phyloP scores from a whole-genome alignment of 2,329 filamentous ascomycete genomes.

The Epichloe bromicola region DNA sequence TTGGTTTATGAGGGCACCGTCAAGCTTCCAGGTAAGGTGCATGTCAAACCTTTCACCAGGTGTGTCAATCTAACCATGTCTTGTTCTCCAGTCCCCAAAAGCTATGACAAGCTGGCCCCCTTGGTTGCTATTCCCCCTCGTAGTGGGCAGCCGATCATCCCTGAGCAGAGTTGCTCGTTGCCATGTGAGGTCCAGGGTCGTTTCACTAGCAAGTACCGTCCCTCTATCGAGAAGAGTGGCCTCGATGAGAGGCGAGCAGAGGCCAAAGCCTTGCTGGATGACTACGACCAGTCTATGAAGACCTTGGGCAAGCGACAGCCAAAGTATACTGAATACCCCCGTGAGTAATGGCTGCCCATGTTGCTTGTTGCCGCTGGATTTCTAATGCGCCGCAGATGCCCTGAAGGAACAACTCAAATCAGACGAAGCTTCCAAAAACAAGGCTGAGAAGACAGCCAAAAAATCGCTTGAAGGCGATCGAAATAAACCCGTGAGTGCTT shows the following conservation, averaged over 20 bases:
- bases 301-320: conserved; percentile 28
- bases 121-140: conserved; percentile 28
- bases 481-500: conserved; percentile 23
- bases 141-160: conserved; percentile 25
- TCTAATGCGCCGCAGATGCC: conserved; percentile 16
- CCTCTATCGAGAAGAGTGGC: conserved; percentile 24
- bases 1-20: conserved; percentile 24
- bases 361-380: not conserved
- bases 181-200: conserved; percentile 32
- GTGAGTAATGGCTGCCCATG: conserved; percentile 11
- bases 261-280: conserved; percentile 25
- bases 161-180: conserved; percentile 25
- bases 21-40: conserved; percentile 23
- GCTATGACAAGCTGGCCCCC: conserved; percentile 29
- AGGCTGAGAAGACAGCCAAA: conserved; percentile 33
- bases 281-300: conserved; percentile 30
- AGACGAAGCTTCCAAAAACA: conserved; percentile 32
- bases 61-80: not conserved
- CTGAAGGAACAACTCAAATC: conserved; percentile 34
- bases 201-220: conserved; percentile 28
- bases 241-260: conserved; percentile 29
- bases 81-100: conserved; percentile 22
- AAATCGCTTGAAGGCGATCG: conserved; percentile 28
- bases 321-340: conserved; percentile 34
- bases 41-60: not conserved